phyloP scores from a whole-genome alignment of 2,329 filamentous ascomycete species.

The Fusarium acutatum region DNA sequence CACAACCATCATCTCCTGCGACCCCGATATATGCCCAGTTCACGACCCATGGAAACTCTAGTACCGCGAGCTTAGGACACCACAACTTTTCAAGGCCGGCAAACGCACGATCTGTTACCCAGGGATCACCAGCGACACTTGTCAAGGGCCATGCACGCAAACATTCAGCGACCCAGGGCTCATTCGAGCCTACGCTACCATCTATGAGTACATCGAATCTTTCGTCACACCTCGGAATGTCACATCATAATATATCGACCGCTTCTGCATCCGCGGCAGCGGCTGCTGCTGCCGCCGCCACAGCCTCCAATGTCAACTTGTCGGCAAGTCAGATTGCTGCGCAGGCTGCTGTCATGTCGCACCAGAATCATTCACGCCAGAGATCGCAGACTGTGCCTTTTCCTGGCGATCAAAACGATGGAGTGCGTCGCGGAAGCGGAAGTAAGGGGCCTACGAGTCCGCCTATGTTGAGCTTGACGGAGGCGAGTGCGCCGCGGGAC shows the following conservation, averaged over 20 bases:
- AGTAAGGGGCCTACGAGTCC: conserved; percentile 65
- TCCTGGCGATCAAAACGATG: conserved; percentile 56
- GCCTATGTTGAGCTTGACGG: conserved; percentile 70
- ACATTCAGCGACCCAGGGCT: conserved; percentile 77
- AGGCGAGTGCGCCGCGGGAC: conserved; percentile 70
- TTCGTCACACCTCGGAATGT: conserved; percentile 59
- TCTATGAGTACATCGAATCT: conserved; percentile 66
- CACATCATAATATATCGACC: conserved; percentile 42
- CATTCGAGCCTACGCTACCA: conserved; percentile 78
- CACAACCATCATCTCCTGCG: conserved; percentile 46
- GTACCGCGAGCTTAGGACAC: conserved; percentile 52
- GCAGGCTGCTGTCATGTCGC: conserved; percentile 77
- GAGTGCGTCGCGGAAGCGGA: conserved; percentile 54
- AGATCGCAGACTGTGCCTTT: conserved; percentile 78
- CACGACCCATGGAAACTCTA: conserved; percentile 57
- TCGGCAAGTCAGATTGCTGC: conserved; percentile 82
- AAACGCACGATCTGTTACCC: conserved; percentile 42
- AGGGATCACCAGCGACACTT: conserved; percentile 44
- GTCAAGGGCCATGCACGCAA: conserved; percentile 64
- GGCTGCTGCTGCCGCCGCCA: conserved; percentile 49
- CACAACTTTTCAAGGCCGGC: conserved; percentile 67
- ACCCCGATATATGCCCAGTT: conserved; percentile 61
- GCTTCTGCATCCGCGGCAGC: conserved; percentile 30
- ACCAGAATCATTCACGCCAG: conserved; percentile 66
- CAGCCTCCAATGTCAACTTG: conserved; percentile 50